Evolutionary conservation across 805 yeast species (phyloP), one percentile per base, ranked within the genome.

Genomic region (Suhomyces pyralidae): DNA sequence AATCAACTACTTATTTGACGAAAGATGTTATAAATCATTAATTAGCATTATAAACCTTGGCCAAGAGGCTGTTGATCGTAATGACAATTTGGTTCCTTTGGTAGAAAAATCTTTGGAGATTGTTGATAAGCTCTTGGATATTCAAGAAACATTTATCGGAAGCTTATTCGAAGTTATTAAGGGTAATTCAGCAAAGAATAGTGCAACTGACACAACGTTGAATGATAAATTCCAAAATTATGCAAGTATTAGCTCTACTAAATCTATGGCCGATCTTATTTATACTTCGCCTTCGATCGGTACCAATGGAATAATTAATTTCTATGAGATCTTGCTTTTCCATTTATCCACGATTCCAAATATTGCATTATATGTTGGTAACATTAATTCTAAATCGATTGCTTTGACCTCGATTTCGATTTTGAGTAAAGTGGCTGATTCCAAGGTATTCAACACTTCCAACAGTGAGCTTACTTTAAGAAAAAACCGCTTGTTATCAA

Each of bases 281-380:
- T 75, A 74, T 56, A 63, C 66, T 49, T 78, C 83, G 1, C 66
- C 73, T 12, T 63, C 58, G 62, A 57, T 79, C 47, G 86, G 88
- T 6, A 77, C 84, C 2, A 84, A 80, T 59, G 91, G 89, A 0
- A 63, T 85, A 7, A 69, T 79, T 12, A 79, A 87, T 3, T 88
- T 88, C 58, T 83, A 77, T 61, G 96, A 90, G 61, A 85, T 92
- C 0, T 70, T 92, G 7, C 69, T 88, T 22, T 83, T 84, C 65
- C 81, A 88, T 55, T 69, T 91, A n/a, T 81, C 90, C 0, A 70
- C 88, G 8, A 78, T 92, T 20, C 88, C 89, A 0, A 88, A 88
- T 56, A 65, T 91, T 45, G 87, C 94, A 0, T 68, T 91, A 15
- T 90, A 89, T 61, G 83, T 87, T 48, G 90, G 96, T 1, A 71